These are phyloP conservation scores for Trichoderma cornu-damae DNA, from an alignment of 2,329 filamentous ascomycete species.

Conservation along the genomic window DNA sequence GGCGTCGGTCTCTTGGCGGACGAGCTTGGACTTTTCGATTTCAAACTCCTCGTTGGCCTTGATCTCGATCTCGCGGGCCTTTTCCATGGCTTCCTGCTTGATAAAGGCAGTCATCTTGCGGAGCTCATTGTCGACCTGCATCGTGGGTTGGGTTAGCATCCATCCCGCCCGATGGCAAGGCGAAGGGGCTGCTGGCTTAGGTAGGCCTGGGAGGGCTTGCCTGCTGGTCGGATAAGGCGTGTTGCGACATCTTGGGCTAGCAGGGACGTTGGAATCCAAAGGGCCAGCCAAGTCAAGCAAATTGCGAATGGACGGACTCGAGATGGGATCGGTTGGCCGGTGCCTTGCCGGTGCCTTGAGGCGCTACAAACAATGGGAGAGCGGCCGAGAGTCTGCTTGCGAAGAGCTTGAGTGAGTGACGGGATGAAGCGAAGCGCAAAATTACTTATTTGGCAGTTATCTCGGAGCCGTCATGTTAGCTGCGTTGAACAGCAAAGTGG, in stretches of 20 bases:
- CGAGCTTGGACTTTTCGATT: slow-evolving; percentile 98
- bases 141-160: neutral
- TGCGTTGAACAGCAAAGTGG: slow-evolving; percentile 2
- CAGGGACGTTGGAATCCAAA: neutral
- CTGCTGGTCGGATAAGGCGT: slow-evolving; percentile 97
- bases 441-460: too few relatives aligned
- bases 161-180: slow-evolving; percentile 19
- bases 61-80: slow-evolving; percentile 93
- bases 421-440: slow-evolving; percentile 14
- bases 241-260: slow-evolving; percentile 76
- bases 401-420: neutral
- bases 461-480: slow-evolving; percentile 15
- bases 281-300: neutral
- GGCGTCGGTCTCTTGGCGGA: slow-evolving; percentile 86
- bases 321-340: neutral
- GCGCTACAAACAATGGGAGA: neutral
- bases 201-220: slow-evolving; percentile 45
- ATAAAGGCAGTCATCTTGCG: slow-evolving; percentile 99
- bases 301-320: neutral
- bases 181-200: slow-evolving; percentile 1
- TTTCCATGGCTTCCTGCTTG: slow-evolving; percentile 95
- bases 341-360: neutral
- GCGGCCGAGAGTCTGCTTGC: neutral
- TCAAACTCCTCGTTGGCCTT: slow-evolving; percentile 99
- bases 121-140: slow-evolving; percentile 91